Conservation (phyloP, 306 rosid species). For the Trifolium fragiferum region DNA sequence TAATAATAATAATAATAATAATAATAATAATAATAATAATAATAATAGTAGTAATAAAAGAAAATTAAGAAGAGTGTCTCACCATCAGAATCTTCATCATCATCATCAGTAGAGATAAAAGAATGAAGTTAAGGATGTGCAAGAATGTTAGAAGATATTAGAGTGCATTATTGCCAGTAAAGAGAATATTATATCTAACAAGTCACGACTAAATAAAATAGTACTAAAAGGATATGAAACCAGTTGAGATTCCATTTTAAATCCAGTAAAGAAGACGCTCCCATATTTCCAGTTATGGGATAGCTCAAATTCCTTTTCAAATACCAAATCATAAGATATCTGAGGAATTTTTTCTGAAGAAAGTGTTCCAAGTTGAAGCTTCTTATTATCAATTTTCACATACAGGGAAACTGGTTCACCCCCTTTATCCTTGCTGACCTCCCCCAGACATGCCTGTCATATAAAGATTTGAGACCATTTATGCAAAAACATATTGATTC, state of each 20-base stretch:
- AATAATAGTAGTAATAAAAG: conserved; percentile 1
- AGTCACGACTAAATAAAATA: conserved; percentile 28
- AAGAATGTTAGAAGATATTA: neutral
- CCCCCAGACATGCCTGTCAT: conserved; percentile 68
- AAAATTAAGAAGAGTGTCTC: conserved; percentile 48
- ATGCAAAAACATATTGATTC: conserved; percentile 11
- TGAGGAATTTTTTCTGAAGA: conserved; percentile 65
- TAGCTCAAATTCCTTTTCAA: conserved; percentile 66
- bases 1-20: neutral
- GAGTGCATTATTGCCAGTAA: neutral
- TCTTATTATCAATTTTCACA: conserved; percentile 57
- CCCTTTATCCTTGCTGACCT: conserved; percentile 58
- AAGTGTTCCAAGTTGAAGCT: conserved; percentile 65
- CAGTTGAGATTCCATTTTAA: conserved; percentile 21
- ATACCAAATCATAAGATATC: conserved; percentile 62
- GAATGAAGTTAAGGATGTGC: conserved; percentile 52
- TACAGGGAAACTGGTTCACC: conserved; percentile 55
- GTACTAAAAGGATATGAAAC: conserved; percentile 57
- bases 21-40: neutral
- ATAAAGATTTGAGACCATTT: conserved; percentile 6
- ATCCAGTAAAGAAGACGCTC: conserved; percentile 69
- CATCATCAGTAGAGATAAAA: conserved; percentile 35
- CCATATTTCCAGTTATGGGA: conserved; percentile 75
- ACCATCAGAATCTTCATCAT: conserved; percentile 39
- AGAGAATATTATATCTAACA: conserved; percentile 15